Evolutionary conservation across 345 rosid genomes (phyloP).

Genomic region (Triadica sebifera): DNA sequence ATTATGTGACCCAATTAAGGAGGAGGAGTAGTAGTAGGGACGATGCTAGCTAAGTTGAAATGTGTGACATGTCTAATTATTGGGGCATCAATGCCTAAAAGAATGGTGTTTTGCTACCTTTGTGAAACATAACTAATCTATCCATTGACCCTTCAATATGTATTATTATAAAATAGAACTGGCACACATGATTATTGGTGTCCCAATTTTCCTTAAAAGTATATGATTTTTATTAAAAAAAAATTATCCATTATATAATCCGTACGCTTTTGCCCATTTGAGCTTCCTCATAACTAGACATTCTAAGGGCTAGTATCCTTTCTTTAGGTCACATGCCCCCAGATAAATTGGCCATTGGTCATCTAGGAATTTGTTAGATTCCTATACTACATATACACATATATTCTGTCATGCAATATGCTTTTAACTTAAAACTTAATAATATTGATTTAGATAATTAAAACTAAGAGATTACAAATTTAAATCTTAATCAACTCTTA

Average conservation of each 20-base stretch:
- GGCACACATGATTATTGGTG: not conserved
- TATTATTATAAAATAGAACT: no score
- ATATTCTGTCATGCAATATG: no score
- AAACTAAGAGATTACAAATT: no score
- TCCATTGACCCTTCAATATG: slow-evolving; percentile 8
- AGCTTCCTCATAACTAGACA: not conserved
- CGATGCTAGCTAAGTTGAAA: not conserved
- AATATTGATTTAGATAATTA: no score
- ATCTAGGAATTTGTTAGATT: not conserved
- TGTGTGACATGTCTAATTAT: not conserved
- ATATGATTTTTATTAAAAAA: not conserved
- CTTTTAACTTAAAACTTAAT: no score
- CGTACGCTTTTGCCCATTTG: slow-evolving; percentile 1
- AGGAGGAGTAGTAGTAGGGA: no score
- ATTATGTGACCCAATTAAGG: not conserved
- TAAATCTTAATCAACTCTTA: no score
- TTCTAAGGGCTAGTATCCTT: not conserved
- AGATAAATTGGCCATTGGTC: not conserved
- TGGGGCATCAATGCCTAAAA: slow-evolving; percentile 7
- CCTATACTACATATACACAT: not conserved
- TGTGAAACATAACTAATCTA: slow-evolving; percentile 7
- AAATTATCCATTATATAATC: not conserved
- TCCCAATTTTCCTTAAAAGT: not conserved
- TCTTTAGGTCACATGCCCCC: not conserved
- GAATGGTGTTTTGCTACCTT: slow-evolving; percentile 1